Evolutionary conservation across 257 asterid species (phyloP).

Genomic region (Solanum stenotomum): DNA sequence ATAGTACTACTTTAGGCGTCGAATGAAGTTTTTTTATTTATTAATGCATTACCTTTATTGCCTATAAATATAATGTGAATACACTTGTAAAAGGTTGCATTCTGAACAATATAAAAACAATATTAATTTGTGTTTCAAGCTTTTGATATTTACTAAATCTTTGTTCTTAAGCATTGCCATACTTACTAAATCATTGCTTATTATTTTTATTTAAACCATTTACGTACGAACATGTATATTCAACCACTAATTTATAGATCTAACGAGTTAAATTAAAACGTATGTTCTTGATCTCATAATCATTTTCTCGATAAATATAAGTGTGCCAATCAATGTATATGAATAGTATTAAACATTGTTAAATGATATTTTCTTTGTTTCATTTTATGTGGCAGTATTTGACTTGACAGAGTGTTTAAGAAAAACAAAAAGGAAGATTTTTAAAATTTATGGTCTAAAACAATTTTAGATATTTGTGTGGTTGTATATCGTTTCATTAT

Average conservation of each 20-base stretch:
- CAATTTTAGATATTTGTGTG: not conserved
- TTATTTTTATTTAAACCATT: rapidly evolving
- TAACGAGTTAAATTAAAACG: not conserved
- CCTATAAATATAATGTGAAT: no score
- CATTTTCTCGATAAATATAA: not conserved
- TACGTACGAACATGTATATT: not conserved
- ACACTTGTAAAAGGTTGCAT: not conserved
- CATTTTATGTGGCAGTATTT: rapidly evolving
- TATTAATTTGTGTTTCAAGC: not conserved
- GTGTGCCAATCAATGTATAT: not conserved
- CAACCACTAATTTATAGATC: not conserved
- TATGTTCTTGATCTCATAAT: not conserved
- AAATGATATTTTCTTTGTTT: not conserved
- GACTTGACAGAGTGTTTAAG: not conserved
- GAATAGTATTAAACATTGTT: not conserved
- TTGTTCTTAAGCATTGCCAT: not conserved
- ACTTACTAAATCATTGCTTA: not conserved
- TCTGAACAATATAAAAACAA: not conserved
- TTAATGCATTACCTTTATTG: not conserved
- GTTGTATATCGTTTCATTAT: not conserved
- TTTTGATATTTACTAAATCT: no score
- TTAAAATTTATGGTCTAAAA: not conserved
- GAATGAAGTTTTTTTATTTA: not conserved
- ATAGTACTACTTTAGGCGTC: not conserved
- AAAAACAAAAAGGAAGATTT: not conserved